Base-by-base conservation (phyloP, 805 yeast genomes). In the Yamadazyma endophytica region DNA sequence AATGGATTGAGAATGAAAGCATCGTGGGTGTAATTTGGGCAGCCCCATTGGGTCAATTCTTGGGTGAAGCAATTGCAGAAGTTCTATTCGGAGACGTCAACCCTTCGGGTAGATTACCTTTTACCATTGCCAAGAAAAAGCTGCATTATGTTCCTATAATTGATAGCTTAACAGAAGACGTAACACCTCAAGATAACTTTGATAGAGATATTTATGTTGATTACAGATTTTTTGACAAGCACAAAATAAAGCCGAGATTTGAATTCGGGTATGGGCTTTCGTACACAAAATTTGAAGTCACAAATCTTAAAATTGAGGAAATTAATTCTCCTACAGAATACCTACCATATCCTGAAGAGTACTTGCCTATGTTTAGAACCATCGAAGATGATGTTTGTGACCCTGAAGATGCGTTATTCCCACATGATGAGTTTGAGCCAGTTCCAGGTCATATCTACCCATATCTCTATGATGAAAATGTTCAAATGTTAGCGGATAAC, bases 251-350 rank as follows among this genome's bases (percentile, higher is more conserved):
- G 40, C 81, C 82, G 13, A 54, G 81, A 28, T 79, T 52, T 47
- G 81, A 75, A 38, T 79, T 79, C 51, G 84, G 83, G 3, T 75
- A 48, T 55, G 84, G 84, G 6, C 53, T 77, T 27, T 72, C 81
- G 1, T 77, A 74, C 47, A 61, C 81, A 3, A 60, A 58, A 18
- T 68, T 68, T 37, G 51, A 45, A 28, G 47, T 62, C 9, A 36
- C 44, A 21, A 54, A 59, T 31, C 49, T 75, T 28, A 50, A 62
- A 14, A 67, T 73, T 21, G 50, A 51, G 13, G 68, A 66, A 40
- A 55, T 68, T 2, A 51, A 55, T 28, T 52, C 69, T 3, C 74
- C 74, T 12, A 56, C 69, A 1, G 67, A 65, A 29, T 69, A 64
- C 37, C 50, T 71, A 26, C 69, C 73, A 3, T 61, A 58, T 21